Percentiles rank a stretch among this genome's conserved stretches.
Evolutionary conservation across 441 rosid species (phyloP).

Genomic region (Biscutella laevigata): DNA sequence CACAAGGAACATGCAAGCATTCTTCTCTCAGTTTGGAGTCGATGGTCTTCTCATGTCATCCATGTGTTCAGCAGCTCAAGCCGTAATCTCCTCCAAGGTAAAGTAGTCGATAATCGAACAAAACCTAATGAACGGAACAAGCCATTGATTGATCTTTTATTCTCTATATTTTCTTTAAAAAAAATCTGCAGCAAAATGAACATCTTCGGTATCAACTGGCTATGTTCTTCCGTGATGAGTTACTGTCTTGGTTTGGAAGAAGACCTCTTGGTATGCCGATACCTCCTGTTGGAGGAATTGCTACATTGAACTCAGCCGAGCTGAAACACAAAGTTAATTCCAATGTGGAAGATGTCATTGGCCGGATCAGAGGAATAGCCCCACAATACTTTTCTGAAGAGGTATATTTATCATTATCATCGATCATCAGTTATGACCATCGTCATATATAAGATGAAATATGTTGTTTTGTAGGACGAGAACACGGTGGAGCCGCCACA

Average conservation of each 20-base stretch:
- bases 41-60: constrained; percentile 95
- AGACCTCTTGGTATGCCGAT: constrained; percentile 70
- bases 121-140: background rate
- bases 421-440: too few relatives aligned
- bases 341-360: constrained; percentile 71
- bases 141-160: constrained; percentile 6
- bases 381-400: constrained; percentile 81
- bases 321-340: constrained; percentile 68
- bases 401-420: constrained; percentile 35
- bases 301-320: constrained; percentile 61
- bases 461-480: constrained; percentile 50
- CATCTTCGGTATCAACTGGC: constrained; percentile 94
- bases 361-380: constrained; percentile 65
- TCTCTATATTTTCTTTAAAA: background rate
- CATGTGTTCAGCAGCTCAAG: constrained; percentile 93
- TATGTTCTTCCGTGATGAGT: constrained; percentile 97
- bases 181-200: constrained; percentile 61
- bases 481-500: constrained; percentile 70
- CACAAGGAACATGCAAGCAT: constrained; percentile 93
- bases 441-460: background rate
- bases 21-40: constrained; percentile 92
- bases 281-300: constrained; percentile 52
- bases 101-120: constrained; percentile 12
- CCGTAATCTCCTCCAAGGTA: constrained; percentile 83
- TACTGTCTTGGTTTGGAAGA: constrained; percentile 95